Base-by-base conservation (phyloP, 139 green algal species). In the Chlamydomonas sphaeroides region DNA sequence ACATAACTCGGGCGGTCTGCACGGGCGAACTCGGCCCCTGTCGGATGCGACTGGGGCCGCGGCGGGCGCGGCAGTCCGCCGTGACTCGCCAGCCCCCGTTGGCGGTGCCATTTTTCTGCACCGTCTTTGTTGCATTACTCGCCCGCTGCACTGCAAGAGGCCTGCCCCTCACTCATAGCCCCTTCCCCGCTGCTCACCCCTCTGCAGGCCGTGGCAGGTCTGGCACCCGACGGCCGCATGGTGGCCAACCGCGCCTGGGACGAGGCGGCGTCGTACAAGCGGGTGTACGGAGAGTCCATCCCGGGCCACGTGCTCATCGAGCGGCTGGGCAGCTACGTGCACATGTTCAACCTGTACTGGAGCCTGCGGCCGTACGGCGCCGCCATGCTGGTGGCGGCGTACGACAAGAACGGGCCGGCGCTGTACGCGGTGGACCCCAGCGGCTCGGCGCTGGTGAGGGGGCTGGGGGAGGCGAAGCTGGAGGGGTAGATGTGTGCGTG, bases 291-390 rank as follows among this genome's bases (percentile, higher is more conserved):
- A 5, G 93, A 98, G 45, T 51, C 83, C 70, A 99, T 99, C 41
- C 95, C 96, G 15, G 94, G 93, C 6, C 92, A 97, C 63, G 90
- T 99, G 62, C 90, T 99, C 59, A 88, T 82, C 30, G 97, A 99
- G 65, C 91, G 97, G 1, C 71, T 99, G 62, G 97, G 93, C 8
- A 94, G 83, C 85, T 99, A 96, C 87, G 84, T 96, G 26, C 97
- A 99, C 89, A 70, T 98, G 57, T 99, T 98, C 92, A 99, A 98
- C 85, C 86, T 99, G 56, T 99, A 99, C 87, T 98, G 97, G 95
- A 96, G 86, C 59, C 87, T 94, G 68, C 88, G 93, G 87, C 97
- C 97, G 8, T 98, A 94, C 85, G 97, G 97, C 23, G 80, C 91
- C 3, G 84, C 91, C 4, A 79, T 92, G 3, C 79, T 99, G 68